Evolutionary conservation across 352 stramenopile species (phyloP).

Genomic region (Aphanomyces stellatus): DNA sequence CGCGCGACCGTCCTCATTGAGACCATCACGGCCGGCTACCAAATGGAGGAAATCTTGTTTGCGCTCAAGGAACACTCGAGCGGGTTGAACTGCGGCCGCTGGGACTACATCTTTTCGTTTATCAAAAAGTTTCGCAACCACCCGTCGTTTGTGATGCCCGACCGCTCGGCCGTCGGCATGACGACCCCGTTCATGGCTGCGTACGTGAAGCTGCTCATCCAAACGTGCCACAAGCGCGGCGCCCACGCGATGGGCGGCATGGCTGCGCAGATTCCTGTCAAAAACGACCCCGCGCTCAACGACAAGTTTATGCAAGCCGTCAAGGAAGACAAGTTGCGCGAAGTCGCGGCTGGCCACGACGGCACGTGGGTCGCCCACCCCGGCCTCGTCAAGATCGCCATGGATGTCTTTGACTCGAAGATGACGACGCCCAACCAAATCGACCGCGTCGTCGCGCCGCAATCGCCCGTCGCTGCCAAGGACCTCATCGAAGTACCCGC

Average conservation of each 20-base stretch:
- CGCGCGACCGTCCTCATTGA: conserved; percentile 93
- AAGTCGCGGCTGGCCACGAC: conserved; percentile 88
- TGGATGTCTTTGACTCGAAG: conserved; percentile 90
- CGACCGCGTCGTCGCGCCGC: conserved; percentile 23
- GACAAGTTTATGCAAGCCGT: conserved; percentile 85
- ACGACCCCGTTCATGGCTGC: conserved; percentile 90
- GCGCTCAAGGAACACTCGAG: conserved; percentile 92
- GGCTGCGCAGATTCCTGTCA: conserved; percentile 93
- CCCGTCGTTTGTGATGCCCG: conserved; percentile 85
- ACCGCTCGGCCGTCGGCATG: conserved; percentile 91
- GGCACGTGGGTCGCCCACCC: conserved; percentile 95
- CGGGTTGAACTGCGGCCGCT: conserved; percentile 94
- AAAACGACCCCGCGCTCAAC: conserved; percentile 86
- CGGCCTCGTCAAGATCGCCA: conserved; percentile 88
- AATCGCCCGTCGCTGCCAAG: conserved; percentile 54
- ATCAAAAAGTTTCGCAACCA: conserved; percentile 95
- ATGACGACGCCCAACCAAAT: conserved; percentile 92
- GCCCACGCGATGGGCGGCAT: conserved; percentile 96
- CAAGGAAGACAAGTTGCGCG: conserved; percentile 86
- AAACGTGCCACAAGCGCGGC: conserved; percentile 92
- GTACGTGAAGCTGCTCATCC: conserved; percentile 93
- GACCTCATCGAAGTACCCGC: conserved; percentile 51
- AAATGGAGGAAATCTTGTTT: conserved; percentile 96
- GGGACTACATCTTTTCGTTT: conserved; percentile 97
- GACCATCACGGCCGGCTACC: conserved; percentile 94